phyloP scores from a whole-genome alignment of 176 grass and related monocot genomes.

The Themeda triandra region DNA sequence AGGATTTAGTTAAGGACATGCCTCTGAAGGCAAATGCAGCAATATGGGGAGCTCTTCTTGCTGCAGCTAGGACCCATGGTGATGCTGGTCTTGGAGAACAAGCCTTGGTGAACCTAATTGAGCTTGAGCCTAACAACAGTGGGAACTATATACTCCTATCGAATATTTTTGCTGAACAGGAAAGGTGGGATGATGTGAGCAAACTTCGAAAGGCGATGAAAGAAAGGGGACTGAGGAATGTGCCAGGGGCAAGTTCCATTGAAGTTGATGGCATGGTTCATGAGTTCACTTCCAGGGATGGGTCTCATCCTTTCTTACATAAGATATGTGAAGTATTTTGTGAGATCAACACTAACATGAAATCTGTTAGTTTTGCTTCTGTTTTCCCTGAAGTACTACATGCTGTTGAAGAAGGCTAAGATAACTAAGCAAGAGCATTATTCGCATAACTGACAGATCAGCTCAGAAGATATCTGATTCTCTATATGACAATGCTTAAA shows the following conservation, averaged over 20 bases:
- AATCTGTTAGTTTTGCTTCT: conserved; percentile 33
- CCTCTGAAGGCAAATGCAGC: conserved; percentile 76
- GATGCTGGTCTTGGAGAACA: conserved; percentile 66
- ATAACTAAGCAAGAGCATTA: background rate
- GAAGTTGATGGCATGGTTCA: conserved; percentile 71
- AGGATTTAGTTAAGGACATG: conserved; percentile 58
- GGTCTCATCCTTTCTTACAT: conserved; percentile 69
- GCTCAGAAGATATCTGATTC: conserved; percentile 39
- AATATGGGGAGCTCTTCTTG: conserved; percentile 83
- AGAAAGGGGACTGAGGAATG: conserved; percentile 56
- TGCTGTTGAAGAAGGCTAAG: conserved; percentile 44
- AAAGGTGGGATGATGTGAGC: conserved; percentile 62
- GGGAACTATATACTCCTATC: conserved; percentile 77
- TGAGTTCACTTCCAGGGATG: conserved; percentile 79
- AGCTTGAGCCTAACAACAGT: conserved; percentile 70
- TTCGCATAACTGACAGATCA: background rate
- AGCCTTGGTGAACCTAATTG: conserved; percentile 65
- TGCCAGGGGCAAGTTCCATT: conserved; percentile 76
- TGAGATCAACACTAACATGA: conserved; percentile 52
- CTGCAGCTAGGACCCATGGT: conserved; percentile 63
- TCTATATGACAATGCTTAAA: background rate
- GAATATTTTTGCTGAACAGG: conserved; percentile 67
- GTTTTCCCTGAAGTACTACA: conserved; percentile 21
- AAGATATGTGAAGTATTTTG: conserved; percentile 53
- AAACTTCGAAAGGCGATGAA: conserved; percentile 68